Evolutionary conservation across 2,329 filamentous ascomycete species (phyloP).

Genomic region (Dactylella cylindrospora): DNA sequence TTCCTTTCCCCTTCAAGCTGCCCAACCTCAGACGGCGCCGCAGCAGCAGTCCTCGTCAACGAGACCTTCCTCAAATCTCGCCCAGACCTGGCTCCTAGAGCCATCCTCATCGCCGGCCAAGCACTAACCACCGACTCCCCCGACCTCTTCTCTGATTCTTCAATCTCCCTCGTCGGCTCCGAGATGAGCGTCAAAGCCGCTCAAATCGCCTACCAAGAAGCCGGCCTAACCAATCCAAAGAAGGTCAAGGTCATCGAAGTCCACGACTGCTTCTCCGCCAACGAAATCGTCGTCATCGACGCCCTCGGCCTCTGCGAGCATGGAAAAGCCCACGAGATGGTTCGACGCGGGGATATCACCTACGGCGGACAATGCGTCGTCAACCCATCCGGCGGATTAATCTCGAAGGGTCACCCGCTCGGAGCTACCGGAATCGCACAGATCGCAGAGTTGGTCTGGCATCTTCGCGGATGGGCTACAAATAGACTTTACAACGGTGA

Average conservation of each 20-base stretch:
- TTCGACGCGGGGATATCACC: slow-evolving; percentile 83
- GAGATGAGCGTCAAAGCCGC: slow-evolving; percentile 77
- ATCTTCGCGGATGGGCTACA: slow-evolving; percentile 92
- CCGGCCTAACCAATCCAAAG: slow-evolving; percentile 63
- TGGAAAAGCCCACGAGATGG: slow-evolving; percentile 89
- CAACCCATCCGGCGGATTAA: slow-evolving; percentile 91
- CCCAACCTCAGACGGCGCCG: slow-evolving; percentile 89
- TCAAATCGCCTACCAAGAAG: slow-evolving; percentile 70
- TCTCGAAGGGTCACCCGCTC: slow-evolving; percentile 92
- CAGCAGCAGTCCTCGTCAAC: slow-evolving; percentile 84
- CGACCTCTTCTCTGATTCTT: slow-evolving; percentile 71
- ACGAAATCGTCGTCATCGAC: slow-evolving; percentile 89
- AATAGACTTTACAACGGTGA: slow-evolving; percentile 68
- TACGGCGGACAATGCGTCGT: slow-evolving; percentile 76
- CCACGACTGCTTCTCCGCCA: slow-evolving; percentile 95
- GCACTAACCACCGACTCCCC: slow-evolving; percentile 81
- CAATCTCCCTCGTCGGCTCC: slow-evolving; percentile 87
- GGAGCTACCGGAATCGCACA: slow-evolving; percentile 94
- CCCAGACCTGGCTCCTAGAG: slow-evolving; percentile 77
- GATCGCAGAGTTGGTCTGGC: slow-evolving; percentile 93
- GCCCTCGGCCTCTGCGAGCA: slow-evolving; percentile 74
- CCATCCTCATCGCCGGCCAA: slow-evolving; percentile 87
- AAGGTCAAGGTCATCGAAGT: slow-evolving; percentile 86
- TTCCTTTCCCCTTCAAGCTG: slow-evolving; percentile 57
- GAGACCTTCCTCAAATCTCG: slow-evolving; percentile 82